Base-by-base conservation (phyloP, 495 filamentous ascomycete genomes). In the Bacidia gigantensis region DNA sequence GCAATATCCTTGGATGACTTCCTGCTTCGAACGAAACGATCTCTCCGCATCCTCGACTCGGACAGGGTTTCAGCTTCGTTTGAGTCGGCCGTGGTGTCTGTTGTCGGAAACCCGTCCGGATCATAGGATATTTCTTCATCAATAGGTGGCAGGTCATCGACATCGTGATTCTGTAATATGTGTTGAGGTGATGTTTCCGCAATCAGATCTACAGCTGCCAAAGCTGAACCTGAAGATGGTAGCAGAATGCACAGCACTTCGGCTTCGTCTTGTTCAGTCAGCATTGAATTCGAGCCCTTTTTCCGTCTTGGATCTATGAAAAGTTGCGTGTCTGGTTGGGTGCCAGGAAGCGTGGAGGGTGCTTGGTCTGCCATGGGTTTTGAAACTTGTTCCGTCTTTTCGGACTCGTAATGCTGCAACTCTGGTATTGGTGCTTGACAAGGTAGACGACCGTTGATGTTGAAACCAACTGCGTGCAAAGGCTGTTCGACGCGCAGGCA, bases 231-330 rank as follows among this genome's bases (percentile, higher is more conserved):
- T 0, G 89, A 86, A 47, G 76, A 77, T 1, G 92, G 90, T 53
- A 92, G 80, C 2, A 98, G 75, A 44, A 95, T 82, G 66, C 87
- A 93, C 47, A 96, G 77, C 54, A 96, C 86, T 58, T 95, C 90
- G 25, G 85, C 72, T 25, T 89, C 74, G 59, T 95, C 89, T 54
- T 87, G 69, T 40, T 87, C 84, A 46, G 74, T 81, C 11, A 92
- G 75, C 23, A 83, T 85, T 56, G 79, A 82, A 59, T 84, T 80
- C 55, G 81, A 69, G 14, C 87, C 87, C 50, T 81, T 64, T n/a
- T n/a, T 35, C 18, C 87, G 79, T 43, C 87, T 78, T 39, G 87
- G 86, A 64, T 94, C 90, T 51, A 84, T 67, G 51, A 82, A 78
- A 58, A 77, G 82, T 61, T 97, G 89, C 1, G 92, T 96, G 42